These are phyloP conservation scores for Paecilomyces variotii DNA, from an alignment of 2,329 filamentous ascomycete genomes.

Conservation along the genomic window DNA sequence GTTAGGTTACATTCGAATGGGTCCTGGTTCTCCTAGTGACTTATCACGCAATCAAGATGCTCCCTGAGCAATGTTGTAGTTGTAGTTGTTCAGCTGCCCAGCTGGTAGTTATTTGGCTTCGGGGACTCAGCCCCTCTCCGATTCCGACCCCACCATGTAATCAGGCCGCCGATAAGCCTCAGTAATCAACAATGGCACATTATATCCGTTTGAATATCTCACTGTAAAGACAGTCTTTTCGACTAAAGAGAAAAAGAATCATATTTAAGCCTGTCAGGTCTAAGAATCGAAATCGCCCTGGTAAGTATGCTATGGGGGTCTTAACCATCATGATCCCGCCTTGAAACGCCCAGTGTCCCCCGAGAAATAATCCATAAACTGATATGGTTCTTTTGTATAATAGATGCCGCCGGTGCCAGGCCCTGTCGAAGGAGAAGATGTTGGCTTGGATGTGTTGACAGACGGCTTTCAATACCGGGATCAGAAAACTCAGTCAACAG, in stretches of 20 bases:
- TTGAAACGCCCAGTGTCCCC: not conserved
- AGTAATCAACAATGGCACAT: not conserved
- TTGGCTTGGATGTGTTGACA: not conserved
- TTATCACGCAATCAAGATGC: not conserved
- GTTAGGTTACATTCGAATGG: not conserved
- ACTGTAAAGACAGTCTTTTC: not conserved
- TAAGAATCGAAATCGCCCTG: not conserved
- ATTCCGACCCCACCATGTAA: not conserved
- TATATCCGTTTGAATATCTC: not conserved
- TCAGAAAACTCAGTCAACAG: slow-evolving; percentile 6
- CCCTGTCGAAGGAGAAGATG: not conserved
- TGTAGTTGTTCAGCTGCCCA: not conserved
- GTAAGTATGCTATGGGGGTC: not conserved
- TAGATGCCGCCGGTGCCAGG: not conserved
- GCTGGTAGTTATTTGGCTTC: not conserved
- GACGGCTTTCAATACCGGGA: slow-evolving; percentile 12
- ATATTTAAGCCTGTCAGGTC: not conserved
- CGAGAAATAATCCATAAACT: not conserved
- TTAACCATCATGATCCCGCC: not conserved
- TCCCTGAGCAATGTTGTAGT: not conserved
- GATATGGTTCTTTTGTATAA: not conserved
- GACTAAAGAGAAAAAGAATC: not conserved
- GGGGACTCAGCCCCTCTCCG: not conserved
- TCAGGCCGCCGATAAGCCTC: not conserved
- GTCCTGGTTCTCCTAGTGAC: not conserved